Base-by-base conservation (phyloP, 805 yeast species). In the Candida hungchunana region DNA sequence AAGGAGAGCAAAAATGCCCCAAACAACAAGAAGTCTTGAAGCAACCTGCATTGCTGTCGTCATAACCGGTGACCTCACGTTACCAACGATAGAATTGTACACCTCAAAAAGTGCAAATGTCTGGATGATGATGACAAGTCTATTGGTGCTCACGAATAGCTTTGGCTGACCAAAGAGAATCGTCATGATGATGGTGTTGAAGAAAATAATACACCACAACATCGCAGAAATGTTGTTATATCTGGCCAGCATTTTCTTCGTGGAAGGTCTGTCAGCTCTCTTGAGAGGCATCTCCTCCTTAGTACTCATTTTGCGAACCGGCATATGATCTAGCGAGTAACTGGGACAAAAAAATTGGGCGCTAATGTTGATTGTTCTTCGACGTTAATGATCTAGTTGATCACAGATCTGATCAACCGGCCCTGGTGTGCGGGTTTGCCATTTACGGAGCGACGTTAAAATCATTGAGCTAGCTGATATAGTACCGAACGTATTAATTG, bases 31-130 rank as follows among this genome's bases (percentile, higher is more conserved):
- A 35, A 89, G 59, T 45, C 98, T 73, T 10, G 97, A 88, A 6
- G 81, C 71, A 1, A 93, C 96, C 62, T 93, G 98, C 53, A 89
- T 79, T 12, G 68, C 70, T 0, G 97, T 87, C 20, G 97, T 93
- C 37, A 81, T 48, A 6, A 89, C 46, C 3, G 97, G 96, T 7
- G 97, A 81, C 48, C 81, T 77, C 24, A 93, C 97, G 31, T 81
- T 67, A 0, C 97, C 97, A 1, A 75, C 58, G 3, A 76, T 67
- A 2, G 96, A 74, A 58, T 90, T 93, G 53, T 76, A 68, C 16
- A 90, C 73, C 59, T 90, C 98, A 34, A 85, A 69, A 2, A 86
- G 46, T 0, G 97, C 97, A 31, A 78, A 64, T 14, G 84, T 70
- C 63, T 90, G 98, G 33, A 89, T 75, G 30, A 66, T 57, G 4